A percentile compares a stretch with the other conserved stretches of the same genome.
phyloP scores from a whole-genome alignment of 2,329 filamentous ascomycete species.

The Zopfia rhizophila region DNA sequence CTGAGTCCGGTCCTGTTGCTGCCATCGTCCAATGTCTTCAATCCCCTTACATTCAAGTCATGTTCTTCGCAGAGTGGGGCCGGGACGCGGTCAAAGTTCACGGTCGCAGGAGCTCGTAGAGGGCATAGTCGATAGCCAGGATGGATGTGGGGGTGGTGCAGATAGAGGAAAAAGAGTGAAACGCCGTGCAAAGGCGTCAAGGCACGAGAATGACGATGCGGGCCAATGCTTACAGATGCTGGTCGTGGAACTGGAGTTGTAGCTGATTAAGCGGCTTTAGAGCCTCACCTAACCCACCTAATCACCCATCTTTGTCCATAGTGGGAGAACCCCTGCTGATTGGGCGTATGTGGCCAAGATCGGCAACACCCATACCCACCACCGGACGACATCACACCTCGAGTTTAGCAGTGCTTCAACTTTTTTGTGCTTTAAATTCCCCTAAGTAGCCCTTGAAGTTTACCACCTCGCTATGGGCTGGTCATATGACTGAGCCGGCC shows the following conservation, averaged over 20 bases:
- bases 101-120: background rate
- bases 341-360: slow-evolving; percentile 15
- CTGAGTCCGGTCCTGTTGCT: slow-evolving; percentile 17
- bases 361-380: slow-evolving; percentile 6
- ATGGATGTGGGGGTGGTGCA: background rate
- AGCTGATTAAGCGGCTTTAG: too few species aligned
- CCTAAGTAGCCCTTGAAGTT: too few species aligned
- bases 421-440: too few species aligned
- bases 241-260: slow-evolving; percentile 15
- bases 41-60: slow-evolving; percentile 19
- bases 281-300: too few species aligned
- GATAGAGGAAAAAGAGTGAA: slow-evolving; percentile 1
- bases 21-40: slow-evolving; percentile 29
- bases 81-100: background rate
- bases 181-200: background rate
- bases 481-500: too few species aligned
- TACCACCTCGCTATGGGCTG: too few species aligned
- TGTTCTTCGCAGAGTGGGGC: slow-evolving; percentile 13
- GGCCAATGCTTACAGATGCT: slow-evolving; percentile 18
- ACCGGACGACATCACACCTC: slow-evolving; percentile 17
- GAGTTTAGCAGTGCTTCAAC: too few species aligned
- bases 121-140: slow-evolving; percentile 6
- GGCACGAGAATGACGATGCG: background rate
- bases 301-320: slow-evolving; percentile 15
- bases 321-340: background rate